Base-by-base conservation (phyloP, 257 asterid genomes). In the Solanum verrucosum region DNA sequence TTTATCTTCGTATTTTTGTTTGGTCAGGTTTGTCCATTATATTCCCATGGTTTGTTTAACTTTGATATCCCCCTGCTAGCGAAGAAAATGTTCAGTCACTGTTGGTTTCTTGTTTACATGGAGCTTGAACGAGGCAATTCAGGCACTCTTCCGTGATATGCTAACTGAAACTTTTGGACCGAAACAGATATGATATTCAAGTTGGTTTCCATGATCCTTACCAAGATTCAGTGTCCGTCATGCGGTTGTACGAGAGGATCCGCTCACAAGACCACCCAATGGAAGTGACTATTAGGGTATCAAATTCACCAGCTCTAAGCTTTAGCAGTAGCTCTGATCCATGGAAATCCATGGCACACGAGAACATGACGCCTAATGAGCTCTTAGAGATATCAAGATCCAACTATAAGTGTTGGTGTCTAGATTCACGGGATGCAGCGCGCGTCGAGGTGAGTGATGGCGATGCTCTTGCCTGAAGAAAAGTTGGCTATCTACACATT, bases 371-470 rank as follows among this genome's bases (percentile, higher is more conserved):
- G 13, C 91, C 94, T 4, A 35, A 87, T 37, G 93, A 92, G 83
- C 95, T 93, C 56, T 89, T 91, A 49, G 90, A 86, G 88, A 90
- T 91, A 85, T 93, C 96, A 68, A 89, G 87, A 78, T 77, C 94
- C 38, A 92, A 92, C 67, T 92, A 91, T 79, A 87, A 60, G 79
- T 92, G 96, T 35, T 93, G 96, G 96, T 93, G 95, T 89, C 90
- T 92, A 89, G 94, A 92, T 88, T 91, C 90, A 0, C 6, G 6
- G 63, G 52, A 42, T 63, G 84, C 84, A 77, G 56, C 16, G 35
- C 14, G 20, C 44, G 60, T 14, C n/a, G 56, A 77, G 59, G 74
- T 68, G 74, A 68, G 84, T 12, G 59, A 38, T 23, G 83, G 8
- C 23, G 83, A 75, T 75, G 83, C 56, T 75, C 56, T 38, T 12